phyloP scores from a whole-genome alignment of 2,329 filamentous ascomycete species.

The Diaporthe vexans region DNA sequence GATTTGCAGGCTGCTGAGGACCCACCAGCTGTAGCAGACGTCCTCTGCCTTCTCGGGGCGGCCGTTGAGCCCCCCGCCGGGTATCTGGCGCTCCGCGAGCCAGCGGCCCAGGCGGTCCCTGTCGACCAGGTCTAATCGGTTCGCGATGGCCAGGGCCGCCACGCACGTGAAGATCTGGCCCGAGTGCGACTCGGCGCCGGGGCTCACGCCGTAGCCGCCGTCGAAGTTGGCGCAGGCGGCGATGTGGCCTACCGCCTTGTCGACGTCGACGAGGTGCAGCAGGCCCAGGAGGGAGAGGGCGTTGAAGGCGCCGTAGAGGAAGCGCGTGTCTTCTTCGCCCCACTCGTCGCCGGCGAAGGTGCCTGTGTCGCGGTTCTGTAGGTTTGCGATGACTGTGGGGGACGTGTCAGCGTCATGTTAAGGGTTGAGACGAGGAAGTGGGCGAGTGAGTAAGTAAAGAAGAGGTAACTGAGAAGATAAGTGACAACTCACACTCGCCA shows the following conservation, averaged over 20 bases:
- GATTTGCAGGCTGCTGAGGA: conserved; percentile 91
- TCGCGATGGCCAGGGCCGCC: conserved; percentile 86
- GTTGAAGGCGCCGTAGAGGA: conserved; percentile 91
- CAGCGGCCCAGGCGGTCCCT: conserved; percentile 86
- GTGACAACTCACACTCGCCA: conserved; percentile 78
- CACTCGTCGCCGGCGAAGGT: conserved; percentile 96
- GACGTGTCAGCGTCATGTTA: conserved; percentile 38
- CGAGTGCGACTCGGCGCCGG: conserved; percentile 93
- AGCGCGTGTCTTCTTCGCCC: conserved; percentile 96
- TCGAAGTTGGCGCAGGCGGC: conserved; percentile 92
- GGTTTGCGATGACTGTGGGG: conserved; percentile 77
- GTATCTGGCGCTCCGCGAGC: conserved; percentile 93
- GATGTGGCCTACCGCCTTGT: conserved; percentile 84
- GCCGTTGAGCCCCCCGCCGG: conserved; percentile 91
- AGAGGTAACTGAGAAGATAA: not conserved
- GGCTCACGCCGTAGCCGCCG: conserved; percentile 90
- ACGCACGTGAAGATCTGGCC: conserved; percentile 97
- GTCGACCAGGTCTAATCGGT: conserved; percentile 81
- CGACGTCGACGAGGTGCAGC: conserved; percentile 80
- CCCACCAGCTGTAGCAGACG: conserved; percentile 99
- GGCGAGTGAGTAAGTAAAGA: too few relatives aligned
- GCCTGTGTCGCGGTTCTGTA: conserved; percentile 86
- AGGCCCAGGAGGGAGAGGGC: conserved; percentile 87
- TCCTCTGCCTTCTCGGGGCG: conserved; percentile 96
- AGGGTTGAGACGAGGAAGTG: too few relatives aligned